Evolutionary conservation across 2,329 filamentous ascomycete genomes (phyloP).

Genomic region (Sporothrix mexicana): DNA sequence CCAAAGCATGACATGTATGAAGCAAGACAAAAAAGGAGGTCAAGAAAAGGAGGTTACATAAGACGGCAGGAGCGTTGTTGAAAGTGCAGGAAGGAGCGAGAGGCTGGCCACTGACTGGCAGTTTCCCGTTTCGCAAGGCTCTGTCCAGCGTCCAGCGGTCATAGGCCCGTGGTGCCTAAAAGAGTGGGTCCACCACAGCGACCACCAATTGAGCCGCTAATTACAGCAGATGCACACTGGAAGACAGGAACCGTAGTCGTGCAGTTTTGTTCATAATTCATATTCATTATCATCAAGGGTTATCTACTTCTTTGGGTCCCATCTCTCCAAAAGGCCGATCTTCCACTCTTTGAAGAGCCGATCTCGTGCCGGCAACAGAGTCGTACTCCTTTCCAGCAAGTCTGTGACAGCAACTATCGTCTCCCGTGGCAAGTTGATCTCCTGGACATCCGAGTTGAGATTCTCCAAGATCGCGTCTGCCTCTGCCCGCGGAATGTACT

Average conservation of each 20-base stretch:
- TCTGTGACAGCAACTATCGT: slow-evolving; percentile 54
- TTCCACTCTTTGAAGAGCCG: slow-evolving; percentile 69
- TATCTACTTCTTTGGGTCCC: slow-evolving; percentile 39
- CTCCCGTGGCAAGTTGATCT: slow-evolving; percentile 59
- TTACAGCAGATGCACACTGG: too few relatives aligned
- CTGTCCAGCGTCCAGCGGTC: neutral
- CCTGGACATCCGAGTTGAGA: slow-evolving; percentile 63
- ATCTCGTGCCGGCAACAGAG: slow-evolving; percentile 60
- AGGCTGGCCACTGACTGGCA: neutral
- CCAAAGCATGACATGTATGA: too few relatives aligned
- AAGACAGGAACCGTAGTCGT: too few relatives aligned
- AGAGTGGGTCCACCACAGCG: neutral
- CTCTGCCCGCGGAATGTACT: slow-evolving; percentile 50
- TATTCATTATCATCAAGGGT: neutral
- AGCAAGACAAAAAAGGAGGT: neutral
- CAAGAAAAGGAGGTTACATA: too few relatives aligned
- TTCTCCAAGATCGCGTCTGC: slow-evolving; percentile 58
- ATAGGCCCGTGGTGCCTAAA: neutral
- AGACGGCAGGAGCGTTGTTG: too few relatives aligned
- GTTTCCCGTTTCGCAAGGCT: slow-evolving; percentile 9
- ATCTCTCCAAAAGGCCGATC: slow-evolving; percentile 67
- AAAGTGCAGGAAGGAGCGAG: neutral
- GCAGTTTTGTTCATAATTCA: neutral
- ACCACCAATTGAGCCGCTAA: too few relatives aligned
- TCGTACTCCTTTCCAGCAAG: slow-evolving; percentile 56